Conservation (phyloP, 2,329 filamentous ascomycete species). For the Talaromyces marneffei region DNA sequence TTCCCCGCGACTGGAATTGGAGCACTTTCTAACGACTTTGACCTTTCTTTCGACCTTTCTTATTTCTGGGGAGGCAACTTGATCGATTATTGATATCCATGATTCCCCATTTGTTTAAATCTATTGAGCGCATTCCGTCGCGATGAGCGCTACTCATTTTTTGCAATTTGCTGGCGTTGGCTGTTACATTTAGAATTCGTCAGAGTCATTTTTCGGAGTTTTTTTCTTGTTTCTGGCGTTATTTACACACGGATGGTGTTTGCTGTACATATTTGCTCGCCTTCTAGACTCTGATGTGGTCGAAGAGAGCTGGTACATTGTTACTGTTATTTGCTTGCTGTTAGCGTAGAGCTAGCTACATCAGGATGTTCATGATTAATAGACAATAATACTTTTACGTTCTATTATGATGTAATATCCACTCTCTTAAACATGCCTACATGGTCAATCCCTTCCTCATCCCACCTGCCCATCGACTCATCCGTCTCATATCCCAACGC, state of each 20-base stretch:
- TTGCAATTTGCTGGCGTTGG: conserved; percentile 9
- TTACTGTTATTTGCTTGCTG: neutral
- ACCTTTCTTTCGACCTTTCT: neutral
- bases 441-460: conserved; percentile 78
- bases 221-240: neutral
- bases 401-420: conserved; percentile 12
- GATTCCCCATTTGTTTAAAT: conserved; percentile 16
- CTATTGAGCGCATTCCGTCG: neutral
- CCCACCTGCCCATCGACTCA: conserved; percentile 67
- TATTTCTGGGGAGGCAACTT: conserved; percentile 9
- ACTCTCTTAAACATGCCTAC: conserved; percentile 69
- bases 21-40: conserved; percentile 49
- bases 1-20: conserved; percentile 57
- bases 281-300: neutral
- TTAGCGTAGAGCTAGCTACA: neutral
- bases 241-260: neutral
- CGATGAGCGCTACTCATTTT: conserved; percentile 5
- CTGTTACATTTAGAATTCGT: neutral
- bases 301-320: neutral
- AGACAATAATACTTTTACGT: neutral
- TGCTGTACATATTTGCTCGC: neutral
- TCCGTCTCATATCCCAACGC: conserved; percentile 70
- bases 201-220: neutral
- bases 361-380: neutral
- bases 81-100: conserved; percentile 12